Conservation (phyloP, 2,329 filamentous ascomycete genomes). For the Diaporthe nobilis region DNA sequence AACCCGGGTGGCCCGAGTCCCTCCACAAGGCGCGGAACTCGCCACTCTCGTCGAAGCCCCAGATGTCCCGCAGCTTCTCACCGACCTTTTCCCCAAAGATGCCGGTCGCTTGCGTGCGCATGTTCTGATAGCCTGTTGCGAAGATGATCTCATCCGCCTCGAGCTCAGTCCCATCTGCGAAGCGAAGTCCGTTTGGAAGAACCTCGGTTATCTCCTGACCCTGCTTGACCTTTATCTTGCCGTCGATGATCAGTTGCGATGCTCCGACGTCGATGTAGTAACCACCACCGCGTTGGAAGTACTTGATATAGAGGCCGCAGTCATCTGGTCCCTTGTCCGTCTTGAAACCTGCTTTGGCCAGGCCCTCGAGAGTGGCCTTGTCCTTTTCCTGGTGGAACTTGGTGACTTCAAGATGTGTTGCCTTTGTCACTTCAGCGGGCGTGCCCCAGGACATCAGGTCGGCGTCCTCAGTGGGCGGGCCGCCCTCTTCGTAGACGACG, state of each 20-base stretch:
- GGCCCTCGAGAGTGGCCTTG: constrained; percentile 55
- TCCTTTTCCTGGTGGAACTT: constrained; percentile 53
- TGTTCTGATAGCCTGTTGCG: constrained; percentile 77
- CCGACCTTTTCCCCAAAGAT: constrained; percentile 75
- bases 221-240: constrained; percentile 74
- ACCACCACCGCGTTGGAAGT: constrained; percentile 75
- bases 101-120: constrained; percentile 72
- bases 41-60: constrained; percentile 72
- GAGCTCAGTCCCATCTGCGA: constrained; percentile 69
- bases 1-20: constrained; percentile 71
- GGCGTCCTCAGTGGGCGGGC: constrained; percentile 74
- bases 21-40: constrained; percentile 73
- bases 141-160: constrained; percentile 75
- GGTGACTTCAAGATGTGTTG: constrained; percentile 62
- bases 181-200: constrained; percentile 58
- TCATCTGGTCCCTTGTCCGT: constrained; percentile 70
- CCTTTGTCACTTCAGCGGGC: constrained; percentile 73
- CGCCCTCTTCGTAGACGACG: constrained; percentile 63
- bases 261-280: constrained; percentile 81
- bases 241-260: constrained; percentile 72
- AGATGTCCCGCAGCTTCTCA: constrained; percentile 70
- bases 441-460: constrained; percentile 73
- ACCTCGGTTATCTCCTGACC: constrained; percentile 69
- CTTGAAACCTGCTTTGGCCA: constrained; percentile 72
- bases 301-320: constrained; percentile 72